Conservation (phyloP, 352 stramenopile genomes). For the Aphanomyces cochlioides region DNA sequence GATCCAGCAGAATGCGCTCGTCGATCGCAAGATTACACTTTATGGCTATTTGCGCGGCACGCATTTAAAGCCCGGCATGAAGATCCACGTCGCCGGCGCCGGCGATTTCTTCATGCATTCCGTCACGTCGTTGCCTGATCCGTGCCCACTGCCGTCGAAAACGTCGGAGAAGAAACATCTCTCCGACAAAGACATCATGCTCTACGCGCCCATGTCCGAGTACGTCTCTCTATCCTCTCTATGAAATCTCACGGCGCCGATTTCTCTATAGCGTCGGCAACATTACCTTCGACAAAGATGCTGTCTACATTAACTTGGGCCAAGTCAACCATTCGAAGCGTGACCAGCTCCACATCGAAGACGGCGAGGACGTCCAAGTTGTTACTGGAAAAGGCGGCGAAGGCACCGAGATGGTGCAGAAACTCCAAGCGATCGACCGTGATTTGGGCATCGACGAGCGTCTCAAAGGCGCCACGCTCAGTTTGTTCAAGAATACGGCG, state of each 20-base stretch:
- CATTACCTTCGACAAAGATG: conserved; percentile 99
- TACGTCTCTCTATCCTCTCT: neutral
- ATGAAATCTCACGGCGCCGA: neutral
- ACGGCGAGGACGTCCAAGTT: conserved; percentile 51
- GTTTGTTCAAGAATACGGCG: conserved; percentile 94
- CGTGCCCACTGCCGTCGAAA: conserved; percentile 91
- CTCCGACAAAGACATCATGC: conserved; percentile 92
- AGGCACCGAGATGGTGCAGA: conserved; percentile 92
- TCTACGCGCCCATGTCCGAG: conserved; percentile 88
- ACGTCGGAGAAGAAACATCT: conserved; percentile 79
- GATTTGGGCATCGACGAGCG: conserved; percentile 92
- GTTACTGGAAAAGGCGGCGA: conserved; percentile 59
- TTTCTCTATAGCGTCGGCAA: conserved; percentile 88
- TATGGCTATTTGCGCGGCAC: conserved; percentile 99
- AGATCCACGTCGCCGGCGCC: conserved; percentile 97
- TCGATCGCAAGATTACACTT: conserved; percentile 93
- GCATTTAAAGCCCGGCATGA: conserved; percentile 95
- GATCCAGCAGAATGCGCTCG: conserved; percentile 89
- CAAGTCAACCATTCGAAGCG: conserved; percentile 93
- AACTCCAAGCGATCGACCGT: conserved; percentile 82
- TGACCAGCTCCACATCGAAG: conserved; percentile 44
- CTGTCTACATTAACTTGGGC: conserved; percentile 98
- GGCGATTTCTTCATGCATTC: conserved; percentile 97
- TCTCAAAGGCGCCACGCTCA: conserved; percentile 89
- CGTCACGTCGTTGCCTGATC: conserved; percentile 93